Conservation (phyloP, 1,139 yeast species). For the Pneumocystis sp. region DNA sequence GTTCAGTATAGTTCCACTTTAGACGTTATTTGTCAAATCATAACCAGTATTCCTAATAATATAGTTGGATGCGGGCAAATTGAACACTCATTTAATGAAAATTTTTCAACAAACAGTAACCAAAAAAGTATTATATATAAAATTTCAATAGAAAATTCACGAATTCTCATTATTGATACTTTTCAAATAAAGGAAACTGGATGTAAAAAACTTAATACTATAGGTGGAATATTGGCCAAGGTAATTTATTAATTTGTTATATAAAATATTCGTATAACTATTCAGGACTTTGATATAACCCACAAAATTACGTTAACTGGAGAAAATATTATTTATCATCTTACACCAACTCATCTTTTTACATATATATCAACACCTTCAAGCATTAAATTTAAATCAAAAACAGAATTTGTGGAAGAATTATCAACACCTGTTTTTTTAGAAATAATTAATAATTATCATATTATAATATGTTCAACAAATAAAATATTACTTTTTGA, state of each 20-base stretch:
- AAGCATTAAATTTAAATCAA: not conserved
- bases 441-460: not conserved
- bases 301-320: not conserved
- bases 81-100: not conserved
- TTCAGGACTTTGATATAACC: not conserved
- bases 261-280: not conserved
- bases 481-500: not conserved
- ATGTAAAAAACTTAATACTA: not conserved
- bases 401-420: not conserved
- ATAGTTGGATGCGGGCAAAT: not conserved
- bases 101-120: not conserved
- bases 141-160: not conserved
- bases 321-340: not conserved
- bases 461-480: not conserved
- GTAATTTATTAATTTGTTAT: not conserved
- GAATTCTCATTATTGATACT: not conserved
- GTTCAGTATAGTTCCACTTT: not conserved
- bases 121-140: not conserved
- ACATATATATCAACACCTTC: not conserved
- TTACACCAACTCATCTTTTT: slow-evolving; percentile 1
- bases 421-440: not conserved
- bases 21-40: not conserved
- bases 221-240: not conserved
- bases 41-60: not conserved
- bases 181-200: not conserved